Conservation (phyloP, 2,329 filamentous ascomycete species). For the Alternaria sp. region DNA sequence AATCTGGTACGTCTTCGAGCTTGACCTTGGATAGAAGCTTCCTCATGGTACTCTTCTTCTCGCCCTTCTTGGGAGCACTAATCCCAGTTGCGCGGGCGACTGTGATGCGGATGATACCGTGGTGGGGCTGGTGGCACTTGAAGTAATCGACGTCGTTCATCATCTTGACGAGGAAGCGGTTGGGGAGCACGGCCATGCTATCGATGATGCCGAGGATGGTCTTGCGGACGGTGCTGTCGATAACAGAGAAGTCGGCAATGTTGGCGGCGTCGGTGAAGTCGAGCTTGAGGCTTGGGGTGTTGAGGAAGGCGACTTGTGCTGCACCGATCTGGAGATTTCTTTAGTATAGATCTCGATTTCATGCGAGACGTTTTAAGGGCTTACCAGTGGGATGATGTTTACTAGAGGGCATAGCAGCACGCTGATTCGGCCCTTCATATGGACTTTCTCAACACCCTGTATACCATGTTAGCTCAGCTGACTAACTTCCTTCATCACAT, state of each 20-base stretch:
- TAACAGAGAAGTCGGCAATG: constrained; percentile 52
- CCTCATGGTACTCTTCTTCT: constrained; percentile 46
- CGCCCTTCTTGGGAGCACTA: constrained; percentile 45
- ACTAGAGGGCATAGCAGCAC: constrained; percentile 55
- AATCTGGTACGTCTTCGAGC: constrained; percentile 56
- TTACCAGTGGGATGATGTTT: constrained; percentile 56
- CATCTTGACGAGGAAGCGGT: constrained; percentile 59
- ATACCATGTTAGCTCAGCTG: background rate
- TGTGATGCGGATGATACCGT: constrained; percentile 55
- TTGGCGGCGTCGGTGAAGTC: constrained; percentile 58
- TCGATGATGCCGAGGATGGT: constrained; percentile 54
- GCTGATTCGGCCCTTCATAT: constrained; percentile 54
- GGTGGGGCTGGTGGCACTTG: constrained; percentile 54
- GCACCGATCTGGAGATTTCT: constrained; percentile 53
- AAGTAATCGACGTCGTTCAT: constrained; percentile 57
- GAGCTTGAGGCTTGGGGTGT: constrained; percentile 55
- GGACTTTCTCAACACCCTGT: constrained; percentile 56
- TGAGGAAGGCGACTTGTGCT: constrained; percentile 58
- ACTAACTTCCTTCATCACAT: background rate
- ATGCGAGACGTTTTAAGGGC: background rate
- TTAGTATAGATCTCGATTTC: constrained; percentile 3
- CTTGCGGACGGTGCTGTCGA: constrained; percentile 55
- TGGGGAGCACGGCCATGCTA: constrained; percentile 57
- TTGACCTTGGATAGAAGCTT: constrained; percentile 52
- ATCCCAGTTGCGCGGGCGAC: constrained; percentile 51